Base-by-base conservation (phyloP, 192 early-diverging fungal genomes). In the Coemansia sp. region DNA sequence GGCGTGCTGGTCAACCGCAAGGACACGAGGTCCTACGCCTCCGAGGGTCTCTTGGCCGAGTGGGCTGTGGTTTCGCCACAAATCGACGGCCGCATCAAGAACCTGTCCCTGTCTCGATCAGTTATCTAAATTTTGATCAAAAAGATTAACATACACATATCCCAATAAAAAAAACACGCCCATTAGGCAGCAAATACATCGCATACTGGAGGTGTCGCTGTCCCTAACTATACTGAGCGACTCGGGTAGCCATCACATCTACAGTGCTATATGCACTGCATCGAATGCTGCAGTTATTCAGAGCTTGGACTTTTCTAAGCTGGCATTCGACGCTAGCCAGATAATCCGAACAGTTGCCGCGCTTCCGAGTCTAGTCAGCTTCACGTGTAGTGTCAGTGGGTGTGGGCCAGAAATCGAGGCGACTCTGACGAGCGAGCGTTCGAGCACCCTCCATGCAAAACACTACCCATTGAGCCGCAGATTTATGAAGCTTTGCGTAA, bases 61-160 rank as follows among this genome's bases (percentile, higher is more conserved):
- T 89, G 87, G 87, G 86, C 86, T 10, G 85, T 82, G 49, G 76
- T 89, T 17, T 70, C 79, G 29, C 88, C 88, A 8, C 47, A 65
- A 15, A 64, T 82, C 20, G 87, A 87, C 32, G 88, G 84, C 25
- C 79, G 88, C 31, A 89, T 89, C 20, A 61, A 27, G 12, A 77
- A 70, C 42, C 38, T 65, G 15, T 53, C n/a, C n/a, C n/a, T n/a
- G n/a, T n/a, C n/a, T n/a, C n/a, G n/a, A n/a, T n/a, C n/a, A n/a
- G n/a, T n/a, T n/a, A n/a, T n/a, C n/a, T n/a, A n/a, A n/a, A n/a
- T n/a, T n/a, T n/a, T n/a, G n/a, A n/a, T n/a, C n/a, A n/a, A n/a
- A n/a, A n/a, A n/a, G n/a, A n/a, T n/a, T n/a, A n/a, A n/a, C n/a
- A n/a, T n/a, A n/a, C n/a, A n/a, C n/a, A n/a, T n/a, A n/a, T n/a